These are phyloP conservation scores for Salvia miltiorrhiza DNA, from an alignment of 257 asterid genomes.

Conservation along the genomic window DNA sequence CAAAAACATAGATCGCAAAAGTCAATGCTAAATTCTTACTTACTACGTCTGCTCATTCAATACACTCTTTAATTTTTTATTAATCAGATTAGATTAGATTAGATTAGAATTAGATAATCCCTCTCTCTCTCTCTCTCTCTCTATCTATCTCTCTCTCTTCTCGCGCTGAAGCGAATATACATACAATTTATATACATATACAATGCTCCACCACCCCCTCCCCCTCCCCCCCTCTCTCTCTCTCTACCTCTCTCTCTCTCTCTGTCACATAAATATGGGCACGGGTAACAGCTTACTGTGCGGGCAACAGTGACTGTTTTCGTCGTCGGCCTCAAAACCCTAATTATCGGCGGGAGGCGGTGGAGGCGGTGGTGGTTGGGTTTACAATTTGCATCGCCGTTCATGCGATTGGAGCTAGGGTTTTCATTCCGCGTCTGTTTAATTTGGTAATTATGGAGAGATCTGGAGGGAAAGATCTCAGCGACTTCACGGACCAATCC, in stretches of 20 bases:
- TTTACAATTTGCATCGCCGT: slow-evolving; percentile 9
- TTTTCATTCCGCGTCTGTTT: slow-evolving; percentile 10
- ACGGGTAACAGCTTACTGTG: slow-evolving; percentile 21
- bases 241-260: slow-evolving; percentile 16
- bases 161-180: slow-evolving; percentile 19
- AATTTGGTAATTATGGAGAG: slow-evolving; percentile 47
- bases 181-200: neutral
- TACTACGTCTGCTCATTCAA: slow-evolving; percentile 33
- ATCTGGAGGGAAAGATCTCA: slow-evolving; percentile 45
- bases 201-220: neutral
- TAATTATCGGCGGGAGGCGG: slow-evolving; percentile 18
- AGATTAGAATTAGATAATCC: neutral
- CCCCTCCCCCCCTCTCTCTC: neutral
- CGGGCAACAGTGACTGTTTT: slow-evolving; percentile 15
- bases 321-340: slow-evolving; percentile 33
- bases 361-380: slow-evolving; percentile 15
- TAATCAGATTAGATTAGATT: too few species aligned
- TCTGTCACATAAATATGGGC: slow-evolving; percentile 15
- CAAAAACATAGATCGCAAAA: slow-evolving; percentile 18
- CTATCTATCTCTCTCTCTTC: slow-evolving; percentile 13
- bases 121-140: slow-evolving; percentile 1
- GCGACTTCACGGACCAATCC: slow-evolving; percentile 29
- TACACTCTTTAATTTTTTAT: neutral
- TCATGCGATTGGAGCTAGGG: slow-evolving; percentile 13
- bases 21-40: slow-evolving; percentile 32